These are phyloP conservation scores for Alternaria rosae DNA, from an alignment of 2,329 filamentous ascomycete genomes.

Conservation along the genomic window DNA sequence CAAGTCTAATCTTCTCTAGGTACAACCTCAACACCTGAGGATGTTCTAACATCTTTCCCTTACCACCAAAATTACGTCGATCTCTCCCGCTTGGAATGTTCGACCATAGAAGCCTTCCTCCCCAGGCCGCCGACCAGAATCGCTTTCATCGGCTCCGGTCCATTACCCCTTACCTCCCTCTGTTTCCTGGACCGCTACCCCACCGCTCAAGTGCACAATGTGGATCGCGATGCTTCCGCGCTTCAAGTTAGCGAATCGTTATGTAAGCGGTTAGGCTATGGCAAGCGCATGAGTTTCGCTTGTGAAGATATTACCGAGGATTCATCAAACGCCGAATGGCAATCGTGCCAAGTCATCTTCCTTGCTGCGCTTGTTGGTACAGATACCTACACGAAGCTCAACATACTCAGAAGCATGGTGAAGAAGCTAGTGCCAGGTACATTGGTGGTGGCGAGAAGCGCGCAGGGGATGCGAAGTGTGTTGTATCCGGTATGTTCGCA, in stretches of 20 bases:
- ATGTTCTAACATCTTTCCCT: slow-evolving; percentile 49
- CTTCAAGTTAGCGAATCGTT: slow-evolving; percentile 44
- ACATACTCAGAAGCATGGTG: slow-evolving; percentile 49
- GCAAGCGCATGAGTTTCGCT: slow-evolving; percentile 48
- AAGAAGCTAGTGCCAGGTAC: slow-evolving; percentile 53
- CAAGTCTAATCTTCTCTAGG: neutral
- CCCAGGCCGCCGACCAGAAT: slow-evolving; percentile 42
- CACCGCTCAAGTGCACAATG: slow-evolving; percentile 48
- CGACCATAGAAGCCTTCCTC: slow-evolving; percentile 50
- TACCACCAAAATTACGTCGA: slow-evolving; percentile 61
- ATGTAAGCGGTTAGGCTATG: slow-evolving; percentile 50
- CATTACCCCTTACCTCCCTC: slow-evolving; percentile 58
- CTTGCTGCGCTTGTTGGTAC: slow-evolving; percentile 60
- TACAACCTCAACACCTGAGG: neutral
- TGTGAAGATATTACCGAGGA: slow-evolving; percentile 43
- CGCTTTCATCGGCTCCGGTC: slow-evolving; percentile 61
- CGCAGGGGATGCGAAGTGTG: slow-evolving; percentile 54
- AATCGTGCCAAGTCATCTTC: slow-evolving; percentile 56
- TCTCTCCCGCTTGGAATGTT: slow-evolving; percentile 57
- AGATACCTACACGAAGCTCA: slow-evolving; percentile 53
- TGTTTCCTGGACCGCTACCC: slow-evolving; percentile 52
- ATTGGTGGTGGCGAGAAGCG: slow-evolving; percentile 57
- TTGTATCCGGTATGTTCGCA: slow-evolving; percentile 56
- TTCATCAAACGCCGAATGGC: slow-evolving; percentile 30
- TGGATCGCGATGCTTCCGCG: slow-evolving; percentile 52